Percentiles rank a stretch among this genome's conserved stretches.
phyloP scores from a whole-genome alignment of 1,284 basidiomycete genomes.

The Ustilago nuda region DNA sequence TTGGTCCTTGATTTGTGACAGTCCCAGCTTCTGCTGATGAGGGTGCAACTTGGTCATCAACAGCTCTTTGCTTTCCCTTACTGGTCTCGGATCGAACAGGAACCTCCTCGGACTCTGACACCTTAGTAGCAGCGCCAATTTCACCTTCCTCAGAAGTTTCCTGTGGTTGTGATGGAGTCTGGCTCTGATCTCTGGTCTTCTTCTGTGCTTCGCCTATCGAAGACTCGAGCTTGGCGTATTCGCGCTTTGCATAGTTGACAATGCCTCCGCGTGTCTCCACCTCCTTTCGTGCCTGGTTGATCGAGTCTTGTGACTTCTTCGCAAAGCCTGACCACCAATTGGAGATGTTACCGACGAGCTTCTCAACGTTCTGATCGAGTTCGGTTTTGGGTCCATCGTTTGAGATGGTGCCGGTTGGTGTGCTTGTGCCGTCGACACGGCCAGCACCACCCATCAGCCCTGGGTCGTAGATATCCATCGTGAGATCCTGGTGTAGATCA shows the following conservation, averaged over 20 bases:
- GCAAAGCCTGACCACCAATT: slow-evolving; percentile 64
- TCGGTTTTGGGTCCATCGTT: slow-evolving; percentile 32
- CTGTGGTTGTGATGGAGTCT: slow-evolving; percentile 6
- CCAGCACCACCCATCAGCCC: slow-evolving; percentile 21
- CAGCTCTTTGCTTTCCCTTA: slow-evolving; percentile 43
- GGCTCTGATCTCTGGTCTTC: slow-evolving; percentile 50
- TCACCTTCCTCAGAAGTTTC: background rate
- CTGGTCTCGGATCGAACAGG: slow-evolving; percentile 20
- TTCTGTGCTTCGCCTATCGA: slow-evolving; percentile 58
- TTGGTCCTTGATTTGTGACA: slow-evolving; percentile 14
- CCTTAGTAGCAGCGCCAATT: background rate
- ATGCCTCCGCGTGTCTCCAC: slow-evolving; percentile 61
- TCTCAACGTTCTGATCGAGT: slow-evolving; percentile 61
- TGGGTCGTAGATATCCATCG: slow-evolving; percentile 55
- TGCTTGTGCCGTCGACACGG: slow-evolving; percentile 19
- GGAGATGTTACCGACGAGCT: slow-evolving; percentile 61
- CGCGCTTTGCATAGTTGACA: slow-evolving; percentile 51
- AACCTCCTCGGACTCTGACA: background rate
- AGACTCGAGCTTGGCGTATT: slow-evolving; percentile 56
- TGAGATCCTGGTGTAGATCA: background rate
- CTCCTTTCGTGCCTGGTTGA: slow-evolving; percentile 50
- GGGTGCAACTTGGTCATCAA: slow-evolving; percentile 15
- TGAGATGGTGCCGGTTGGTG: slow-evolving; percentile 12
- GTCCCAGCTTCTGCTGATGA: background rate
- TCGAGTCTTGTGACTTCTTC: slow-evolving; percentile 58